Percentiles rank a stretch among this genome's conserved stretches.
Conservation (phyloP, 768 basidiomycete species). For the Phanerodontia chrysosporium region DNA sequence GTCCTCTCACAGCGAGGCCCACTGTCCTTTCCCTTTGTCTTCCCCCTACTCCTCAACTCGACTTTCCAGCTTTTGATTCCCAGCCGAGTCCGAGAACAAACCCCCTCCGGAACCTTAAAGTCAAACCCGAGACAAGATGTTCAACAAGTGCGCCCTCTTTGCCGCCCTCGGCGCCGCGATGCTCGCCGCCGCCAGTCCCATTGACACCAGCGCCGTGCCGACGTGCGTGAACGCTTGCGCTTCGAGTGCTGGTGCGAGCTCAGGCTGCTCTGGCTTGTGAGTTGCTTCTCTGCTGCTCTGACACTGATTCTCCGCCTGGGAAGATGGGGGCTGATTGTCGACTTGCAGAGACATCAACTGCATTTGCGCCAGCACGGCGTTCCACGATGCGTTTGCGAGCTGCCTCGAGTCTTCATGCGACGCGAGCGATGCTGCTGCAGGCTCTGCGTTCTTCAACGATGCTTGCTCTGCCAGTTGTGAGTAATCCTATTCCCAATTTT, state of each 20-base stretch:
- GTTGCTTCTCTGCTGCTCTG: not conserved
- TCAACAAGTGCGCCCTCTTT: not conserved
- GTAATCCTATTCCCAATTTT: not conserved
- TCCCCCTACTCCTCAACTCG: not conserved
- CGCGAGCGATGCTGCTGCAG: not conserved
- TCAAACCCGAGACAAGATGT: not conserved
- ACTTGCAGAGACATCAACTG: not conserved
- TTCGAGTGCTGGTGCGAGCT: not conserved
- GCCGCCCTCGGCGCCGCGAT: conserved; percentile 6
- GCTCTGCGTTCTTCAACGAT: not conserved
- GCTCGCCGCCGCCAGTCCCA: not conserved
- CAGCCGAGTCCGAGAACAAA: not conserved
- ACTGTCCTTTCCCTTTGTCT: not conserved
- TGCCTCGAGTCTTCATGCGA: not conserved
- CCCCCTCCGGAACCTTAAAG: not conserved
- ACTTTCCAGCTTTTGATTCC: not conserved
- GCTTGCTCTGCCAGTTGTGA: not conserved
- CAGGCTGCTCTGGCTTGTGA: conserved; percentile 4
- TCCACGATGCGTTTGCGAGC: not conserved
- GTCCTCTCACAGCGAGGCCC: not conserved
- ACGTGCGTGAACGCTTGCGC: conserved; percentile 6
- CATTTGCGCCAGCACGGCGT: not conserved
- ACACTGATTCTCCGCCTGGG: not conserved
- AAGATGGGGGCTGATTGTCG: not conserved
- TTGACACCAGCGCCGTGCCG: conserved; percentile 4